Conservation (phyloP, 2,329 filamentous ascomycete species). For the Aureobasidium pullulans region DNA sequence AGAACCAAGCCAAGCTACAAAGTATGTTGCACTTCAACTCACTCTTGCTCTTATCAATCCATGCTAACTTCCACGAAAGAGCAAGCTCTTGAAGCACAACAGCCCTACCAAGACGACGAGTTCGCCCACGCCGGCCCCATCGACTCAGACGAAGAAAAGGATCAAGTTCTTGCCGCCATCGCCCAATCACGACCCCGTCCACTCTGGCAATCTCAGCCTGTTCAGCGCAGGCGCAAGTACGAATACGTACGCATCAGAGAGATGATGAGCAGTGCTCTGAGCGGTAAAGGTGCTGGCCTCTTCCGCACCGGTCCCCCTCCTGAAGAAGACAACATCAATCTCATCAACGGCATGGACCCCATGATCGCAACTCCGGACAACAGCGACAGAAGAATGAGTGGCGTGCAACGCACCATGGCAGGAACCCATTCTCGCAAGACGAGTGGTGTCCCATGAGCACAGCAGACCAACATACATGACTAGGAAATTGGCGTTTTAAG, state of each 20-base stretch:
- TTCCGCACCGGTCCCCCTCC: conserved; percentile 15
- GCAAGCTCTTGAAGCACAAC: conserved; percentile 89
- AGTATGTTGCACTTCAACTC: conserved; percentile 51
- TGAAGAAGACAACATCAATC: neutral
- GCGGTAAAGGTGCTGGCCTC: conserved; percentile 16
- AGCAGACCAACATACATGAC: neutral
- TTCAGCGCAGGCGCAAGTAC: conserved; percentile 48
- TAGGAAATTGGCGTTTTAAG: conserved; percentile 4
- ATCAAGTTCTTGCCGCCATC: conserved; percentile 73
- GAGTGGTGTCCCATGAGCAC: neutral
- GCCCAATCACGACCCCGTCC: conserved; percentile 71
- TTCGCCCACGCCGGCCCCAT: conserved; percentile 66
- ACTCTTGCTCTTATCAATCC: conserved; percentile 11
- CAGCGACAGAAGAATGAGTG: conserved; percentile 12
- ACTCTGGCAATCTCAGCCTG: conserved; percentile 56
- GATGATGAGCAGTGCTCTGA: conserved; percentile 52
- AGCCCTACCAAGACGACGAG: conserved; percentile 78
- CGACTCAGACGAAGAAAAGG: conserved; percentile 91
- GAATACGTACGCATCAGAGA: conserved; percentile 57
- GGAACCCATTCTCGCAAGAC: conserved; percentile 3
- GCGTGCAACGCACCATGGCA: conserved; percentile 1
- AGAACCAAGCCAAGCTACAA: conserved; percentile 97
- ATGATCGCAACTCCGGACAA: conserved; percentile 5
- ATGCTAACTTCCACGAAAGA: conserved; percentile 44
- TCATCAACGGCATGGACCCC: neutral